Percentiles rank a stretch among this genome's conserved stretches.
These are phyloP conservation scores for Hydrangea macrophylla DNA, from an alignment of 148 eudicot species.

Conservation along the genomic window DNA sequence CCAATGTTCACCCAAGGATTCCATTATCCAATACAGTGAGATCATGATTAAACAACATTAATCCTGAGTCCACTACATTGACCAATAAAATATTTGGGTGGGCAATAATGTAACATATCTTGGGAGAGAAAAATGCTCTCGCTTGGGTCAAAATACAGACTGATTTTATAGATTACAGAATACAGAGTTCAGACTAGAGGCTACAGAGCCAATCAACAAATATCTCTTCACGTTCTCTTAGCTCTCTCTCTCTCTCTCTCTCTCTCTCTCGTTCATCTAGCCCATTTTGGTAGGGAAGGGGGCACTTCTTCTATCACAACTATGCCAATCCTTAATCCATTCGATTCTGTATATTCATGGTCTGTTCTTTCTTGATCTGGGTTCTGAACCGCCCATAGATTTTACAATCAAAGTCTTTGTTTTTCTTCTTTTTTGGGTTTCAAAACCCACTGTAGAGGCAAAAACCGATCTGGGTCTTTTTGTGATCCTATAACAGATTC, in stretches of 20 bases:
- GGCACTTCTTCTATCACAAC: background rate
- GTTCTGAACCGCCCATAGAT: conserved; percentile 5
- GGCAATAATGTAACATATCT: too few relatives aligned
- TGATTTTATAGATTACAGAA: background rate
- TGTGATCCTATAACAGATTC: conserved; percentile 8
- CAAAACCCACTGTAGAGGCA: background rate
- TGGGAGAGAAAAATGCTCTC: too few relatives aligned
- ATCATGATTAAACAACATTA: too few relatives aligned
- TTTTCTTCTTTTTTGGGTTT: background rate
- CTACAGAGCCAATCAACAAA: conserved; percentile 16
- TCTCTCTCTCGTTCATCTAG: conserved; percentile 6
- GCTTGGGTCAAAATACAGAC: too few relatives aligned
- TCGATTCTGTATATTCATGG: background rate
- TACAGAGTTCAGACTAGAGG: background rate
- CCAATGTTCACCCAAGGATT: too few relatives aligned
- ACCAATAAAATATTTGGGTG: too few relatives aligned
- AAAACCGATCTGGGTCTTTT: conserved; percentile 2
- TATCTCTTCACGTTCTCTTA: background rate
- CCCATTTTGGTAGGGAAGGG: background rate
- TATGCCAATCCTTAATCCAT: background rate
- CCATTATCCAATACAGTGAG: too few relatives aligned
- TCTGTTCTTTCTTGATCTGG: conserved; percentile 18
- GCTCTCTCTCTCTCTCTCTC: conserved; percentile 1
- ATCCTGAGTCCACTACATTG: too few relatives aligned
- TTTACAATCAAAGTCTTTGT: background rate